Conservation (phyloP, 768 basidiomycete species). For the Rhizopogon vinicolor region DNA sequence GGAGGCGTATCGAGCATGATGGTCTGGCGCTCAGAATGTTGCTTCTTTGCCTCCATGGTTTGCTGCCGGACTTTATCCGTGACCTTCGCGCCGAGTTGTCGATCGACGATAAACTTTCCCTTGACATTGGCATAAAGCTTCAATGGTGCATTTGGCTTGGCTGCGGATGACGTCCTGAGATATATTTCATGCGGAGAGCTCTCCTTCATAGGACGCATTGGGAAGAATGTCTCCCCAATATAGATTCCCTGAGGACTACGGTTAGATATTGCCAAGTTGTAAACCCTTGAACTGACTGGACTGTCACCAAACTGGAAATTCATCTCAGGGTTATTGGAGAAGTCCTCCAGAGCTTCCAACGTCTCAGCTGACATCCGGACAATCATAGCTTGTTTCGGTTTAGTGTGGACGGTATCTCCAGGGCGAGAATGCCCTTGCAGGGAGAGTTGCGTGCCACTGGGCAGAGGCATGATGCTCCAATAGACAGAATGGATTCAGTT, state of each 20-base stretch:
- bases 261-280: not conserved
- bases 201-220: slow-evolving; percentile 52
- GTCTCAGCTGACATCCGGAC: slow-evolving; percentile 72
- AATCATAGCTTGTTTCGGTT: slow-evolving; percentile 70
- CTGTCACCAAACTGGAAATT: slow-evolving; percentile 59
- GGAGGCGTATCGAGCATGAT: slow-evolving; percentile 37
- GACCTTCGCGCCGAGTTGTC: slow-evolving; percentile 45
- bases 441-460: slow-evolving; percentile 46
- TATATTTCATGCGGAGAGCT: slow-evolving; percentile 66
- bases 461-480: slow-evolving; percentile 57
- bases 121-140: slow-evolving; percentile 71
- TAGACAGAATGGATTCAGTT: not conserved
- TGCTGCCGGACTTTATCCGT: slow-evolving; percentile 43
- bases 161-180: slow-evolving; percentile 53
- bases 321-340: slow-evolving; percentile 40
- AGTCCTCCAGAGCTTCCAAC: slow-evolving; percentile 58
- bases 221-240: slow-evolving; percentile 61
- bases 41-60: slow-evolving; percentile 41
- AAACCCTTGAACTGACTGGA: slow-evolving; percentile 41
- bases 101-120: slow-evolving; percentile 68
- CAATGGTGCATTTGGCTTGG: slow-evolving; percentile 59
- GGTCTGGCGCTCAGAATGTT: slow-evolving; percentile 44
- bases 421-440: slow-evolving; percentile 55
- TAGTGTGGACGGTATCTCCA: slow-evolving; percentile 51
- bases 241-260: slow-evolving; percentile 48